Percentiles rank a stretch among this genome's conserved stretches.
These are phyloP conservation scores for Arthrobotrys sinensis DNA, from an alignment of 2,329 filamentous ascomycete genomes.

Conservation along the genomic window DNA sequence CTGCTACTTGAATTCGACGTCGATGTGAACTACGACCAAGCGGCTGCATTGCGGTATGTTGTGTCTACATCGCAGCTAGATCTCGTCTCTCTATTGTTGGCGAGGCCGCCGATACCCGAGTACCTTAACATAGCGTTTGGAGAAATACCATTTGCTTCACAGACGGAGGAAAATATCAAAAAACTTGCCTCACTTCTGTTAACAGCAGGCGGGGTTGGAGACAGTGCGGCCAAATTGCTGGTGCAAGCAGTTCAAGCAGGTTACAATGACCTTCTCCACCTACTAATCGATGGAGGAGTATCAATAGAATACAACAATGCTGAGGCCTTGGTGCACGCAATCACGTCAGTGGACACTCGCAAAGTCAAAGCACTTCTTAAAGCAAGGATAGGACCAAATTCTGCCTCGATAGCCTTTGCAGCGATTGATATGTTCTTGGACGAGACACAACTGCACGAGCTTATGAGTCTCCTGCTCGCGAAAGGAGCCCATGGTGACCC, in stretches of 20 bases:
- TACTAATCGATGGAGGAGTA: constrained; percentile 45
- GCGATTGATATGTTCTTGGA: constrained; percentile 55
- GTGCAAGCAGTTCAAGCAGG: constrained; percentile 58
- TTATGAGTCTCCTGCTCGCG: constrained; percentile 50
- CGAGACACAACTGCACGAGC: constrained; percentile 43
- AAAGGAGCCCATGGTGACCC: constrained; percentile 48
- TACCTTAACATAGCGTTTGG: constrained; percentile 50
- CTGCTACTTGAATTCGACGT: constrained; percentile 47
- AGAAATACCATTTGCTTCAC: constrained; percentile 50
- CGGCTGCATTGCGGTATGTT: constrained; percentile 35
- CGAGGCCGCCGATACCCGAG: constrained; percentile 33
- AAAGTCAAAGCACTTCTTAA: constrained; percentile 49
- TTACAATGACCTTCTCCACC: constrained; percentile 50
- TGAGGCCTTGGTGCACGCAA: constrained; percentile 49
- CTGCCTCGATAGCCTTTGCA: constrained; percentile 47
- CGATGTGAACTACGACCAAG: constrained; percentile 53
- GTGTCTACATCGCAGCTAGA: constrained; percentile 32
- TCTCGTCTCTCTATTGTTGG: constrained; percentile 36
- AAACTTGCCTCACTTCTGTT: constrained; percentile 36
- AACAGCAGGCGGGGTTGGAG: constrained; percentile 31
- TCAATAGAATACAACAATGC: constrained; percentile 57
- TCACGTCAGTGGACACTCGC: constrained; percentile 49
- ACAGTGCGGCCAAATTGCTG: constrained; percentile 47
- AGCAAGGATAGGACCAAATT: constrained; percentile 23
- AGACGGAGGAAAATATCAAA: constrained; percentile 49